Base-by-base conservation (phyloP, 2,329 filamentous ascomycete genomes). In the Neopestalotiopsis sp. region DNA sequence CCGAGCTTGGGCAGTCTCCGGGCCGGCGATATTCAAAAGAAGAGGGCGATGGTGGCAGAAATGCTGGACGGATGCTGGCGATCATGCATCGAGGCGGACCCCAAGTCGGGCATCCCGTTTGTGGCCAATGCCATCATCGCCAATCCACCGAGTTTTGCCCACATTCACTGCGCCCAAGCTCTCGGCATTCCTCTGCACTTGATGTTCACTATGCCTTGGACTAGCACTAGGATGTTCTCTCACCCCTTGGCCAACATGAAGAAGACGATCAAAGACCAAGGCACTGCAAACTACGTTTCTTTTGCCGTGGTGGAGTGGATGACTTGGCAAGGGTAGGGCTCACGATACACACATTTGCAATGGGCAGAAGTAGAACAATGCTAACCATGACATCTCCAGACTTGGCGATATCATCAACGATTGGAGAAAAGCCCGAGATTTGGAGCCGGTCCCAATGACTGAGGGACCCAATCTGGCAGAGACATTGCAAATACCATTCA, bases 181-280 rank as follows among this genome's bases (percentile, higher is more conserved):
- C 80, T 94, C 74, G 92, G 91, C 0, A 89, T 94, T 64, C 92
- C 92, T 0, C 76, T 94, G 10, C 92, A 94, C 74, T 89, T 97
- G 79, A 97, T 97, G 93, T 97, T 97, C 81, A 97, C 94, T 0
- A 96, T 97, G 93, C 94, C 94, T 0, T 97, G 93, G 90, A 92
- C 92, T 1, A 90, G 92, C 0, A 97, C 94, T 0, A 89, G 92
- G 75, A 87, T 91, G 0, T 96, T 96, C 72, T 92, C 93, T 0
- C 94, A 97, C 75, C 94, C 94, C 0, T 82, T 97, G 34, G 93
- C 93, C 38, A 34, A 34, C 14, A 34, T 28, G 28, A 87, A 92
- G 71, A 92, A 93, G 70, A 30, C 32, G n/a, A 49, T 34, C 10
- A 28, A 17, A 5, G 32, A 42, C 2, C 40, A 90, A 1, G 92